Evolutionary conservation across 345 rosid genomes (phyloP).

Genomic region (Conringia planisiliqua): DNA sequence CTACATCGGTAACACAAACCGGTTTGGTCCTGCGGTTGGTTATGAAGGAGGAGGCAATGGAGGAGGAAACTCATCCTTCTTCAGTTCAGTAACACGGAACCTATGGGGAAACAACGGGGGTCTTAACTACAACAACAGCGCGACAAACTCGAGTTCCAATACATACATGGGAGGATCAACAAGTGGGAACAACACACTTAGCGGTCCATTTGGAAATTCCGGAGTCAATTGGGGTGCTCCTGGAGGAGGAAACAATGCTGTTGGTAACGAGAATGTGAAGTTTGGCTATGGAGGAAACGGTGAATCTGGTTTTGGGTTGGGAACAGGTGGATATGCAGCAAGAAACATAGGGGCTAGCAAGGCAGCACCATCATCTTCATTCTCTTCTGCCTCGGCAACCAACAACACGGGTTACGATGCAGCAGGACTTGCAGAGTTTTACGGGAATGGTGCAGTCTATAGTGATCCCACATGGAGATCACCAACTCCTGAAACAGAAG

Average conservation of each 20-base stretch:
- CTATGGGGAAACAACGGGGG: slow-evolving; percentile 76
- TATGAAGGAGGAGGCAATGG: slow-evolving; percentile 45
- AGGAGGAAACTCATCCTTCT: slow-evolving; percentile 62
- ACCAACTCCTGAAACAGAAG: slow-evolving; percentile 59
- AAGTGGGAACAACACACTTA: slow-evolving; percentile 39
- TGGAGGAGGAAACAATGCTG: slow-evolving; percentile 36
- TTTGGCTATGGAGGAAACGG: slow-evolving; percentile 34
- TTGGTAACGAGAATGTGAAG: slow-evolving; percentile 24
- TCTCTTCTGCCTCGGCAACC: slow-evolving; percentile 45
- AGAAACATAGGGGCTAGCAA: slow-evolving; percentile 47
- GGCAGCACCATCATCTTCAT: slow-evolving; percentile 58
- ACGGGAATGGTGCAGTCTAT: slow-evolving; percentile 61
- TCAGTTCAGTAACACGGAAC: slow-evolving; percentile 60
- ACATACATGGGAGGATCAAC: slow-evolving; percentile 46
- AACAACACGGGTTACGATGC: slow-evolving; percentile 52
- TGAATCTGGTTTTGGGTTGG: slow-evolving; percentile 34
- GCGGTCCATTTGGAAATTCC: slow-evolving; percentile 60
- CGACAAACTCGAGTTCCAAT: slow-evolving; percentile 45
- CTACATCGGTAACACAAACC: slow-evolving; percentile 59
- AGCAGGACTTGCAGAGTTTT: slow-evolving; percentile 56
- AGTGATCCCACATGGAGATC: slow-evolving; percentile 83
- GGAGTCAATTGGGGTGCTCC: slow-evolving; percentile 73
- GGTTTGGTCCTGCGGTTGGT: slow-evolving; percentile 67
- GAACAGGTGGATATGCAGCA: slow-evolving; percentile 38
- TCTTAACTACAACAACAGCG: slow-evolving; percentile 28